Percentiles rank a stretch among this genome's conserved stretches.
Evolutionary conservation across 2,329 filamentous ascomycete species (phyloP).

Genomic region (Colletotrichum musicola): DNA sequence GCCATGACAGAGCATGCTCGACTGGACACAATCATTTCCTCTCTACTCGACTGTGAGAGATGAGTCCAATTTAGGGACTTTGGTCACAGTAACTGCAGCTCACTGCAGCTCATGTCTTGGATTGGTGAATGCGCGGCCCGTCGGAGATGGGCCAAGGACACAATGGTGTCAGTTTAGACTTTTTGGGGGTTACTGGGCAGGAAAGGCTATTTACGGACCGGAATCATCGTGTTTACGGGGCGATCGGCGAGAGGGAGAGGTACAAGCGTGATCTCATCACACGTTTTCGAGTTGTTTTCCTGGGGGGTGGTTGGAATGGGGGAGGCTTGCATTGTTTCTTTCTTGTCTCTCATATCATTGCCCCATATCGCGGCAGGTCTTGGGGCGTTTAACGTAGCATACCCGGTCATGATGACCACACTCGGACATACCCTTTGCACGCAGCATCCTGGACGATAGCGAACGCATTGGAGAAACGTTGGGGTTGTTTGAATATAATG

Average conservation of each 20-base stretch:
- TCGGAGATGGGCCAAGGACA: background rate
- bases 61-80: background rate
- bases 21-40: background rate
- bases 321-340: background rate
- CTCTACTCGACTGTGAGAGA: background rate
- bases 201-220: constrained; percentile 11
- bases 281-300: constrained; percentile 7
- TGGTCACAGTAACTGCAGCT: background rate
- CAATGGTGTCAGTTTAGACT: constrained; percentile 11
- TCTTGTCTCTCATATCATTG: background rate
- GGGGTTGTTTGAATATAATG: background rate
- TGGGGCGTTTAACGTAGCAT: background rate
- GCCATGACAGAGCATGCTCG: constrained; percentile 10
- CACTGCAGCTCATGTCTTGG: constrained; percentile 20
- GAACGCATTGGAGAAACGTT: constrained; percentile 14
- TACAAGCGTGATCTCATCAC: background rate
- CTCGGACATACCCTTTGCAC: background rate
- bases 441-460: constrained; percentile 14
- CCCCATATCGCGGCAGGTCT: background rate
- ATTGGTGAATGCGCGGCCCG: constrained; percentile 11
- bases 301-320: background rate
- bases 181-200: constrained; percentile 5
- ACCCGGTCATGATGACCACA: background rate
- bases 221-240: background rate
- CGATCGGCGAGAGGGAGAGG: background rate